Base-by-base conservation (phyloP, 495 filamentous ascomycete species). In the Neurospora sp. region DNA sequence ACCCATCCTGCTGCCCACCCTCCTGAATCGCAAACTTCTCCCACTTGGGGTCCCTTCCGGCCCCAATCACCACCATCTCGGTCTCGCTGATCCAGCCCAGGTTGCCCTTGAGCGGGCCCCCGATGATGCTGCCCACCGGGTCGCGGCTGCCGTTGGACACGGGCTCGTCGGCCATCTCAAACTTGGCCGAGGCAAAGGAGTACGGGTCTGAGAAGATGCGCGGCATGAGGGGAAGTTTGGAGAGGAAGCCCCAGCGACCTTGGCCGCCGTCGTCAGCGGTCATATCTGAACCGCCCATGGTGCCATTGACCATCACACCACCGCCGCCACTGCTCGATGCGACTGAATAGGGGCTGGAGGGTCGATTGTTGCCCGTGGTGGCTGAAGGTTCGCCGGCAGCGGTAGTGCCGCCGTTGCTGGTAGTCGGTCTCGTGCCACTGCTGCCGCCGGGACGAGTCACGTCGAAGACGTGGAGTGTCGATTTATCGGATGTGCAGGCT, bases 401-500 rank as follows among this genome's bases (percentile, higher is more conserved):
- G 39, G 87, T 83, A 35, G 88, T 85, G 71, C 87, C 88, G 69
- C 87, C 14, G 7, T 65, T 65, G 27, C 53, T 35, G 14, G 14
- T 31, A 31, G 12, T 61, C 4, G 27, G 27, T 61, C 53, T 61
- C 14, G 12, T 90, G 35, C 88, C 91, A 81, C 89, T 94, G 78
- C 92, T 92, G 70, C 91, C 88, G 72, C 88, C 80, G 69, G 78
- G 82, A 73, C 84, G 85, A 20, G 83, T 86, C 37, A 87, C 83
- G 76, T 98, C 93, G 78, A 98, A 99, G 47, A 99, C 88, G 81
- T 99, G 96, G 20, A 99, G 82, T 3, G 94, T 99, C 6, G 91
- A 93, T 80, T 98, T 99, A 83, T 99, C 96, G 35, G 94, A 97
- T n/a, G 96, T 98, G 70, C 94, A 94, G 22, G 96, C 96, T 16